phyloP scores from a whole-genome alignment of 768 basidiomycete species.

The Lactarius quietus region DNA sequence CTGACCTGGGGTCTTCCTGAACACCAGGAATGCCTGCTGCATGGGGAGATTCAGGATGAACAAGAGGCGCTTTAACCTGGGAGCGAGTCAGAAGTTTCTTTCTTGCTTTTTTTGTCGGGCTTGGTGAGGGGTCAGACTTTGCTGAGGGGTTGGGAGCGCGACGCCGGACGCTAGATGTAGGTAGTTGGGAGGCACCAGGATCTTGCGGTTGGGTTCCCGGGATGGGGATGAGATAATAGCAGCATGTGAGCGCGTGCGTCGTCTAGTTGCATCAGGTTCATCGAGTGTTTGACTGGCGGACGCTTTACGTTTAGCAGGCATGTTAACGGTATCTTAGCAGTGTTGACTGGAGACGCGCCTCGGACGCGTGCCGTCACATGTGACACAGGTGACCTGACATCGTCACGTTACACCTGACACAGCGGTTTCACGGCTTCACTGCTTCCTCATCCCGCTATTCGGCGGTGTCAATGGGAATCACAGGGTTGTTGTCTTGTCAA shows the following conservation, averaged over 20 bases:
- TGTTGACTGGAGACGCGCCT: too few relatives aligned
- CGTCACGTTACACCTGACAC: too few relatives aligned
- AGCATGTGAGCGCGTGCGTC: slow-evolving; percentile 25
- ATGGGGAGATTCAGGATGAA: not conserved
- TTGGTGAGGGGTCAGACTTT: not conserved
- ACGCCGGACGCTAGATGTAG: not conserved
- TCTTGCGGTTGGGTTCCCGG: not conserved
- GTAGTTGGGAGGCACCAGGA: not conserved
- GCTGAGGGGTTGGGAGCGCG: not conserved
- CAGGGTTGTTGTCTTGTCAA: slow-evolving; percentile 17
- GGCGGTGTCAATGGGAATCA: slow-evolving; percentile 24
- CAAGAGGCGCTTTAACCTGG: not conserved
- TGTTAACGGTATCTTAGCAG: too few relatives aligned
- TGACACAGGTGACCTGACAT: not conserved
- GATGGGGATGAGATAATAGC: slow-evolving; percentile 8
- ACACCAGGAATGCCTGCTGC: not conserved
- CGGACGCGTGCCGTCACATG: slow-evolving; percentile 7
- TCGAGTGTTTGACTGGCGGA: slow-evolving; percentile 9
- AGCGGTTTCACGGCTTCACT: not conserved
- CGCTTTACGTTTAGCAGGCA: slow-evolving; percentile 37
- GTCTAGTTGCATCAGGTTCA: slow-evolving; percentile 25
- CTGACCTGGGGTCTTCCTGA: slow-evolving; percentile 13
- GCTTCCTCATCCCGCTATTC: not conserved
- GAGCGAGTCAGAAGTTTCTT: slow-evolving; percentile 16
- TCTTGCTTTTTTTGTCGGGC: slow-evolving; percentile 4